Conservation (phyloP, 768 basidiomycete genomes). For the Pleurotus cornucopiae region DNA sequence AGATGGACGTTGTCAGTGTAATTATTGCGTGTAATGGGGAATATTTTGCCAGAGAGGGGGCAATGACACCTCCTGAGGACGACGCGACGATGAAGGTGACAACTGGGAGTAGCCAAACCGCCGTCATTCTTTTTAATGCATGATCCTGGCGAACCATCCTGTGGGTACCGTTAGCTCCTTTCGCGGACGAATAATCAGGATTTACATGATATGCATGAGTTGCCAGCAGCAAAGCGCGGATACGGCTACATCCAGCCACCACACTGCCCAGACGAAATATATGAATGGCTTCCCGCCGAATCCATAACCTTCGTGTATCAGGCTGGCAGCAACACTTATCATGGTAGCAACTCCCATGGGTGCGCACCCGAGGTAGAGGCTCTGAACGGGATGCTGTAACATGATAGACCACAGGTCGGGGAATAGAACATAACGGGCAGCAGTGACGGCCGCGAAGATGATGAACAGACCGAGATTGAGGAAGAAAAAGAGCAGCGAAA, state of each 20-base stretch:
- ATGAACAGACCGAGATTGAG: constrained; percentile 40
- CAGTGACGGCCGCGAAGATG: constrained; percentile 32
- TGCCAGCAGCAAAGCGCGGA: constrained; percentile 49
- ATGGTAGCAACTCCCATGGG: constrained; percentile 55
- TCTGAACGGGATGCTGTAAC: constrained; percentile 45
- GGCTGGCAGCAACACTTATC: constrained; percentile 36
- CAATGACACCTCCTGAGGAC: constrained; percentile 61
- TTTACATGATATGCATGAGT: constrained; percentile 64
- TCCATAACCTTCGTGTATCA: constrained; percentile 34
- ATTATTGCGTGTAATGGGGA: constrained; percentile 47
- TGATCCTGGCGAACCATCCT: constrained; percentile 59
- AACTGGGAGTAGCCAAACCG: constrained; percentile 72
- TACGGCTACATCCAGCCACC: constrained; percentile 7
- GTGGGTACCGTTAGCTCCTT: not conserved
- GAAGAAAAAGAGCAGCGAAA: constrained; percentile 17
- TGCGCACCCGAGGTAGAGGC: constrained; percentile 37
- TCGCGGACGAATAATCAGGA: constrained; percentile 7
- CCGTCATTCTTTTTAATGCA: constrained; percentile 48
- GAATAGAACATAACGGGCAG: constrained; percentile 36
- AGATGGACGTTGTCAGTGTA: constrained; percentile 50
- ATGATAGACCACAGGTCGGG: constrained; percentile 40
- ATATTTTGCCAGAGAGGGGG: constrained; percentile 39
- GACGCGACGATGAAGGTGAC: constrained; percentile 70
- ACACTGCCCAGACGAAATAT: constrained; percentile 21
- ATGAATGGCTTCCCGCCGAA: constrained; percentile 48